Conservation (phyloP, 768 basidiomycete genomes). For the Xerocomellus dryophilus region DNA sequence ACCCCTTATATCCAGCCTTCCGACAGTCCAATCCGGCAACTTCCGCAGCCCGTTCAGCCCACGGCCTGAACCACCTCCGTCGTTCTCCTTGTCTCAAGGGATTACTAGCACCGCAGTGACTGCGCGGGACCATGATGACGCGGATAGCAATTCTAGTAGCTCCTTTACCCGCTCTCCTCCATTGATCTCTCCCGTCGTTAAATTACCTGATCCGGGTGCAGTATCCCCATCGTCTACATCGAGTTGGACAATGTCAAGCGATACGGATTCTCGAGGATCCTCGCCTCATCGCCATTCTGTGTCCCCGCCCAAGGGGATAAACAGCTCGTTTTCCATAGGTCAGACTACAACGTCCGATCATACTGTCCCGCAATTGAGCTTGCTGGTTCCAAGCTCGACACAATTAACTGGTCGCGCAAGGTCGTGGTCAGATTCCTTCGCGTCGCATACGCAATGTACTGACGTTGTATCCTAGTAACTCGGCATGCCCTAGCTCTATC, state of each 20-base stretch:
- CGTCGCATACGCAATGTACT: neutral
- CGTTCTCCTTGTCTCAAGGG: slow-evolving; percentile 22
- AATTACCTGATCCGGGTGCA: slow-evolving; percentile 25
- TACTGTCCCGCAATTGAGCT: slow-evolving; percentile 25
- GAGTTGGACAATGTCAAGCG: slow-evolving; percentile 30
- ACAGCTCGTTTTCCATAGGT: slow-evolving; percentile 1
- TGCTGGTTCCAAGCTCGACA: slow-evolving; percentile 26
- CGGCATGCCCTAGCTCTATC: slow-evolving; percentile 29
- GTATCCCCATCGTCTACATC: slow-evolving; percentile 26
- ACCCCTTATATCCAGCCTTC: slow-evolving; percentile 18
- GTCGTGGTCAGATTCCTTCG: slow-evolving; percentile 6
- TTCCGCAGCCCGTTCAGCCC: slow-evolving; percentile 30
- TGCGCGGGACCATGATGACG: slow-evolving; percentile 11
- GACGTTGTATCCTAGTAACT: slow-evolving; percentile 17
- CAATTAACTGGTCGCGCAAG: slow-evolving; percentile 11
- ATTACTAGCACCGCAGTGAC: neutral
- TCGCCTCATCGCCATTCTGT: slow-evolving; percentile 5
- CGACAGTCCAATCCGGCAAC: slow-evolving; percentile 13
- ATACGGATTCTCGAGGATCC: slow-evolving; percentile 16
- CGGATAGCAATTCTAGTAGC: slow-evolving; percentile 20
- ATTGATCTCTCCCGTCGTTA: slow-evolving; percentile 28
- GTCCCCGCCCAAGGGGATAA: slow-evolving; percentile 12
- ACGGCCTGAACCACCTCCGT: slow-evolving; percentile 20
- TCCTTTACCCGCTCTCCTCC: slow-evolving; percentile 29
- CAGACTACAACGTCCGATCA: slow-evolving; percentile 11